A percentile compares a stretch with the other conserved stretches of the same genome.
Evolutionary conservation across 2,329 filamentous ascomycete species (phyloP).

Genomic region (Phyllachora maydis): DNA sequence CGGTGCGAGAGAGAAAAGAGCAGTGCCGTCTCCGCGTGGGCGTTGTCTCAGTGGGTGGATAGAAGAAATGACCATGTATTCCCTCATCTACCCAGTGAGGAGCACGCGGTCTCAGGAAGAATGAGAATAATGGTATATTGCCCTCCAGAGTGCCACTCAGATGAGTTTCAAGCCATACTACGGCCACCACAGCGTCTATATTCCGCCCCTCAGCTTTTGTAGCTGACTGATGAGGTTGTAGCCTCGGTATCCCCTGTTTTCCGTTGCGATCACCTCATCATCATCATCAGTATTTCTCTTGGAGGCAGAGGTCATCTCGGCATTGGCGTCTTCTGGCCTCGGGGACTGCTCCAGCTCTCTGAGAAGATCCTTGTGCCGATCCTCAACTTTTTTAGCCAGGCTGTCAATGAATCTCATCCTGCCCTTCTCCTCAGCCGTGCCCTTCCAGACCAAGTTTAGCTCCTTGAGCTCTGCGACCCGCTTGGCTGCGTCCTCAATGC

Average conservation of each 20-base stretch:
- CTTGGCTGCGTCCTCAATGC: conserved; percentile 51
- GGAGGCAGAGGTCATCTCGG: conserved; percentile 1
- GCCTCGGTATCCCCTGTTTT: conserved; percentile 23
- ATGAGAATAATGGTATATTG: no score
- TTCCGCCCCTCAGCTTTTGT: conserved; percentile 34
- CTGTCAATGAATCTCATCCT: conserved; percentile 63
- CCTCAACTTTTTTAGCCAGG: conserved; percentile 66
- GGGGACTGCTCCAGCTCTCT: conserved; percentile 23
- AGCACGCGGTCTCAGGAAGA: no score
- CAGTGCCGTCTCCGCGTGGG: no score
- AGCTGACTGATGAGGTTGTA: conserved; percentile 43
- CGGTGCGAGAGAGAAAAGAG: no score
- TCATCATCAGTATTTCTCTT: conserved; percentile 2
- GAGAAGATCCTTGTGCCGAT: conserved; percentile 35
- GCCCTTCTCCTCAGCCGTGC: conserved; percentile 87
- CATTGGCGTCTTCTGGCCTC: not conserved
- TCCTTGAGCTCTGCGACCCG: conserved; percentile 61
- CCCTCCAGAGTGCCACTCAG: no score
- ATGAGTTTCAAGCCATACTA: no score
- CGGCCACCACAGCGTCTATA: no score
- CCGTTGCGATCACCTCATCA: conserved; percentile 17
- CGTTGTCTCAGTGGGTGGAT: no score
- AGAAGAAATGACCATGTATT: no score
- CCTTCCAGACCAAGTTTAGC: conserved; percentile 70
- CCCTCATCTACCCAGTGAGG: no score